Conservation (phyloP, 192 early-diverging fungal genomes). For the Gonapodya prolifera region DNA sequence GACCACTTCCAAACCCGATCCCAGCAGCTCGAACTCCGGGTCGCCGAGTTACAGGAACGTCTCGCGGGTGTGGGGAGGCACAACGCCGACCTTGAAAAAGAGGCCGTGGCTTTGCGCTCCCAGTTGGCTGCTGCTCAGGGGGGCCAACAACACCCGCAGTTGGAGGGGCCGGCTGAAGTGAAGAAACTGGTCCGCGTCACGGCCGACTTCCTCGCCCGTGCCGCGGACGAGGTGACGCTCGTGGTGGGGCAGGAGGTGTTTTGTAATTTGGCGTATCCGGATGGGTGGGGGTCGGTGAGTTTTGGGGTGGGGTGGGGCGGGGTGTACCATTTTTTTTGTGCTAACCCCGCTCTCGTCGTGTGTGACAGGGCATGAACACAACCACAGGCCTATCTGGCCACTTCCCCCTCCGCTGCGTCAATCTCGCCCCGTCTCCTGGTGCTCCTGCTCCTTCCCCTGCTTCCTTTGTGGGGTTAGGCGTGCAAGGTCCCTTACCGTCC, state of each 20-base stretch:
- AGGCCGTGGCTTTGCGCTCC: background rate
- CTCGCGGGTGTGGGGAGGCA: background rate
- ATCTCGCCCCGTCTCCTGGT: background rate
- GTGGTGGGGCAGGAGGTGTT: background rate
- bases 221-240: background rate
- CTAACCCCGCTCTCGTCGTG: too few relatives aligned
- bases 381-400: background rate
- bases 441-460: background rate
- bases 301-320: background rate
- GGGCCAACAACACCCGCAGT: background rate
- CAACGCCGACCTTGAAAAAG: background rate
- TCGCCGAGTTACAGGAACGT: background rate
- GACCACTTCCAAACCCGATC: background rate
- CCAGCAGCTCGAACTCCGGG: background rate
- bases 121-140: background rate
- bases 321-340: background rate
- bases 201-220: background rate
- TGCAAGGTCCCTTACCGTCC: background rate
- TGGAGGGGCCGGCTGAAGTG: background rate
- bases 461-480: background rate
- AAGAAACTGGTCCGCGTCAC: background rate
- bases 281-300: background rate
- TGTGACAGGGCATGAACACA: background rate
- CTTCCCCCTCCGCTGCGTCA: background rate
- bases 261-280: background rate